phyloP scores from a whole-genome alignment of 2,329 filamentous ascomycete genomes.

The Clathrospora elynae region DNA sequence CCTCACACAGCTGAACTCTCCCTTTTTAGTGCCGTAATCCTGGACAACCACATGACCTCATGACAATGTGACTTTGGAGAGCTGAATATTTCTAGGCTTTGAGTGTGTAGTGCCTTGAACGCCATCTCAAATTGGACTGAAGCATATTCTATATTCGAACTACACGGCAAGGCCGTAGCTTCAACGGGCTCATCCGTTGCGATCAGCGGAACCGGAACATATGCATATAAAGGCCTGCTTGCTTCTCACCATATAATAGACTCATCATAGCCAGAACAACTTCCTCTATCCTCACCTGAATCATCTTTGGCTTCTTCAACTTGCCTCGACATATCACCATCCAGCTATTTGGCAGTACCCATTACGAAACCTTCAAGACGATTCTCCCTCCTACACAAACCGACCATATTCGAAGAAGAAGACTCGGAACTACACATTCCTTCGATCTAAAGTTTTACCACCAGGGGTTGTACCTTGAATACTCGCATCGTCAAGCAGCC shows the following conservation, averaged over 20 bases:
- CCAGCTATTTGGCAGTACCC: slow-evolving; percentile 27
- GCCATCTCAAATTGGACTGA: slow-evolving; percentile 4
- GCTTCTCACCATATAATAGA: slow-evolving; percentile 10
- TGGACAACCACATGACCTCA: slow-evolving; percentile 6
- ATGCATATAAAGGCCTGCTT: slow-evolving; percentile 25
- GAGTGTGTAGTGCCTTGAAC: slow-evolving; percentile 5
- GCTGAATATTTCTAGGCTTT: slow-evolving; percentile 15
- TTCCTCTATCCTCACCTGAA: slow-evolving; percentile 11
- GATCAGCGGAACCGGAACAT: slow-evolving; percentile 1
- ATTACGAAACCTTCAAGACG: slow-evolving; percentile 7
- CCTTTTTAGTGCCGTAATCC: slow-evolving; percentile 7
- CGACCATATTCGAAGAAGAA: slow-evolving; percentile 8
- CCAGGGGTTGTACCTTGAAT: slow-evolving; percentile 9
- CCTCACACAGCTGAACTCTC: slow-evolving; percentile 14
- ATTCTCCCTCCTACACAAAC: slow-evolving; percentile 7
- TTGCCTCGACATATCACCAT: slow-evolving; percentile 11
- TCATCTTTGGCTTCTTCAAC: slow-evolving; percentile 15
- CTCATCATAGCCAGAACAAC: slow-evolving; percentile 15
- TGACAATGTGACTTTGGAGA: slow-evolving; percentile 28
- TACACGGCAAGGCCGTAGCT: slow-evolving; percentile 1
- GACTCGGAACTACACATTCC: slow-evolving; percentile 1
- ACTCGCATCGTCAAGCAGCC: slow-evolving; percentile 5
- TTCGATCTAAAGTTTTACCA: slow-evolving; percentile 1
- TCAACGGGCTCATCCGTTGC: not conserved
- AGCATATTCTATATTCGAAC: slow-evolving; percentile 8